Conservation (phyloP, 108 stramenopile genomes). For the Cylindrotheca closterium region DNA sequence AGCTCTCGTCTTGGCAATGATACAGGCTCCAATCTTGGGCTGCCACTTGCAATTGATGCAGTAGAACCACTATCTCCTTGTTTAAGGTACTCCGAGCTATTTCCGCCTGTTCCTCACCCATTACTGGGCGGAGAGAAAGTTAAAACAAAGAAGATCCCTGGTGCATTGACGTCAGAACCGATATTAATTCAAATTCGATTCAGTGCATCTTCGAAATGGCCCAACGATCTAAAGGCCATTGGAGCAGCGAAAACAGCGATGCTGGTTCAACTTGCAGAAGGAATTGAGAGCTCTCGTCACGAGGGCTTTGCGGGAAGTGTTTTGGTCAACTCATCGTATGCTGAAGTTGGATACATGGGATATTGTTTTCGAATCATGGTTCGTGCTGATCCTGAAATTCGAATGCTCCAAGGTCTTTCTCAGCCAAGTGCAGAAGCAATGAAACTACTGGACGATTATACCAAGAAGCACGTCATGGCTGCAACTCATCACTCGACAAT, state of each 20-base stretch:
- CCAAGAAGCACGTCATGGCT: slow-evolving; percentile 59
- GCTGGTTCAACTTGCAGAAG: slow-evolving; percentile 75
- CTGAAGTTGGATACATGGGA: slow-evolving; percentile 71
- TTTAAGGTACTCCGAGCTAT: slow-evolving; percentile 75
- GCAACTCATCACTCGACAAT: slow-evolving; percentile 79
- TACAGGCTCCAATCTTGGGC: slow-evolving; percentile 31
- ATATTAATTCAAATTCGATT: slow-evolving; percentile 79
- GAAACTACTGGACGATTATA: slow-evolving; percentile 39
- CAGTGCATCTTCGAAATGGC: slow-evolving; percentile 81
- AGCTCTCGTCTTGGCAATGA: slow-evolving; percentile 27
- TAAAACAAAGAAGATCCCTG: slow-evolving; percentile 46
- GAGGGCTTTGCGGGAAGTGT: slow-evolving; percentile 58
- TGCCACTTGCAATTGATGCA: slow-evolving; percentile 79
- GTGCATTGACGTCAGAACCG: slow-evolving; percentile 53
- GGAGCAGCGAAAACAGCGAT: slow-evolving; percentile 89
- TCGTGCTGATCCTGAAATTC: slow-evolving; percentile 80
- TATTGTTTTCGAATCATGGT: slow-evolving; percentile 78
- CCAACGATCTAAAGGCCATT: slow-evolving; percentile 77
- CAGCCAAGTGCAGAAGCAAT: slow-evolving; percentile 62
- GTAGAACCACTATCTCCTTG: slow-evolving; percentile 77
- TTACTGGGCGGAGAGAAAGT: slow-evolving; percentile 47
- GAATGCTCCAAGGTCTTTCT: slow-evolving; percentile 49
- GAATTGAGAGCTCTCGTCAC: slow-evolving; percentile 51
- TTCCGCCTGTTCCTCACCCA: slow-evolving; percentile 78
- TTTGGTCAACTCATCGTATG: slow-evolving; percentile 54